Conservation (phyloP, 139 green algal genomes). For the Zygnema cylindricum region DNA sequence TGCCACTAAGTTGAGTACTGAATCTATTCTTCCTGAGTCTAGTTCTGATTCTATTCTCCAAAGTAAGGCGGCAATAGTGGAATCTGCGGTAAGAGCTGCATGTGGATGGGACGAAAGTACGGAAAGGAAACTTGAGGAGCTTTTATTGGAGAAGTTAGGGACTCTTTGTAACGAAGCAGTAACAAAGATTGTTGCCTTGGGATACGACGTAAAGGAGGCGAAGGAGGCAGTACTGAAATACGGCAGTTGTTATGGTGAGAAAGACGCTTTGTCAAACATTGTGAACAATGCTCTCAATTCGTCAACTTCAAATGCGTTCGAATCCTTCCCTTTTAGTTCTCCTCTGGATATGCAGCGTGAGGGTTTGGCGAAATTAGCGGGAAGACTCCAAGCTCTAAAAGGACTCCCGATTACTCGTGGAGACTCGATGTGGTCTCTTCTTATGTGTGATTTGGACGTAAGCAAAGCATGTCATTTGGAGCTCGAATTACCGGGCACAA, state of each 20-base stretch:
- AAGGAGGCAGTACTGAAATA: conserved; percentile 27
- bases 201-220: conserved; percentile 21
- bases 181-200: conserved; percentile 38
- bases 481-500: too few relatives aligned
- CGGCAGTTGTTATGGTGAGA: conserved; percentile 46
- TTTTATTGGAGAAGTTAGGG: conserved; percentile 42
- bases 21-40: background rate
- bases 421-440: conserved; percentile 45
- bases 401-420: conserved; percentile 19
- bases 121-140: conserved; percentile 19
- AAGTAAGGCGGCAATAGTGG: background rate
- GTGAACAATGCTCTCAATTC: conserved; percentile 21
- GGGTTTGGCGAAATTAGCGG: conserved; percentile 10
- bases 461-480: conserved; percentile 33
- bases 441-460: conserved; percentile 37
- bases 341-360: conserved; percentile 32
- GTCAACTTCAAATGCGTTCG: background rate
- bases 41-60: background rate
- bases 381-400: conserved; percentile 12
- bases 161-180: conserved; percentile 26
- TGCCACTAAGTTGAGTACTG: background rate
- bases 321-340: background rate
- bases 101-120: conserved; percentile 29
- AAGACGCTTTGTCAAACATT: conserved; percentile 41
- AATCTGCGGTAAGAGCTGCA: background rate